phyloP scores from a whole-genome alignment of 192 early-diverging fungal genomes.

The Mortierella claussenii region DNA sequence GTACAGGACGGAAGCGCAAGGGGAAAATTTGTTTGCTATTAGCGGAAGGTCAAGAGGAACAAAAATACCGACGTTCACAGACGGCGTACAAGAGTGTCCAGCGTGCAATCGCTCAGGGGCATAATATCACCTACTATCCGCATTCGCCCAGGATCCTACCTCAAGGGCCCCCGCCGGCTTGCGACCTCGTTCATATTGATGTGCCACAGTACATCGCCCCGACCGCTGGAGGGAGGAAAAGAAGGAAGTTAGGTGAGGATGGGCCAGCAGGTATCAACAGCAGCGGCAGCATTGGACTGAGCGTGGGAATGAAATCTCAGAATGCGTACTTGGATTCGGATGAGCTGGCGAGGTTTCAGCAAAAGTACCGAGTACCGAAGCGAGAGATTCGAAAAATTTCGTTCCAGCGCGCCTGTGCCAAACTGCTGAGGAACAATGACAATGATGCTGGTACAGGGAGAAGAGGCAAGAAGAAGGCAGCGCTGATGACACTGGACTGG shows the following conservation, averaged over 20 bases:
- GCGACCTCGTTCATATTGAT: slow-evolving; percentile 58
- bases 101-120: slow-evolving; percentile 64
- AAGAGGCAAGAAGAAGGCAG: neutral
- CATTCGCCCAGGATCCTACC: slow-evolving; percentile 63
- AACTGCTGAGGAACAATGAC: neutral
- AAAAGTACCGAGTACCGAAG: neutral
- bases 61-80: slow-evolving; percentile 63
- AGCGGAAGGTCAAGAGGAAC: slow-evolving; percentile 75
- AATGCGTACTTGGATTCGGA: neutral
- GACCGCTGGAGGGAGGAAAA: slow-evolving; percentile 29
- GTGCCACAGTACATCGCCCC: slow-evolving; percentile 59
- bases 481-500: neutral
- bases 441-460: neutral
- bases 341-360: neutral
- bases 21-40: slow-evolving; percentile 73
- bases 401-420: neutral
- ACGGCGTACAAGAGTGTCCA: slow-evolving; percentile 73
- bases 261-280: neutral
- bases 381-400: neutral
- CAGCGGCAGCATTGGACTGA: no score
- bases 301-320: neutral
- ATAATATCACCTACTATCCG: slow-evolving; percentile 60
- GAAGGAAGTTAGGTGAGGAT: slow-evolving; percentile 26
- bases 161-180: slow-evolving; percentile 50
- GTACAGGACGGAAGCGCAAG: slow-evolving; percentile 82